Base-by-base conservation (phyloP, 306 rosid genomes). In the Hippophae tibetana region DNA sequence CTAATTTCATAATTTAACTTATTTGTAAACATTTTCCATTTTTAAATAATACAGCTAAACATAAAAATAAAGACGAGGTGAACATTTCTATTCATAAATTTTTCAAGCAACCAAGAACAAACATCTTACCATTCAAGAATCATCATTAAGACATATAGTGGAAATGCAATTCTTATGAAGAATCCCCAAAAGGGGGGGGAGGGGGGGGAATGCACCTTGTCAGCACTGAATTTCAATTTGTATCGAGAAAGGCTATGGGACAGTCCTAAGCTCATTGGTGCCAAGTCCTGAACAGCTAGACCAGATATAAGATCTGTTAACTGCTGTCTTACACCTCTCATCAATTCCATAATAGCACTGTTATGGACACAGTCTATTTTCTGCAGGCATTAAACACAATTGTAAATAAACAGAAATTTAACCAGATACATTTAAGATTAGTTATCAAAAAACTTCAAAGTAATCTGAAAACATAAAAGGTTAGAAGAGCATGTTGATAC, bases 201-300 rank as follows among this genome's bases (percentile, higher is more conserved):
- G 18, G 18, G 23, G 23, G 23, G 60, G 42, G 47, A 55, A 72
- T 44, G 62, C 61, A 92, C 99, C 97, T 88, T 92, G 27, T 92
- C 99, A 6, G 99, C 88, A 72, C 99, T 92, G 75, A 92, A 92
- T 77, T 92, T 92, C 44, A 92, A 78, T 74, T 80, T 88, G 78
- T 86, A 92, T 67, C 97, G 79, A 47, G 97, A 83, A 54, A 92
- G 75, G 70, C 99, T 92, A 53, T 92, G 97, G 65, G 99, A 92
- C 59, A 92, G 78, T 59, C 97, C 99, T 81, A 92, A 73, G 77
- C 89, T 86, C 99, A 92, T 92, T 9, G 99, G 99, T 5, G 95
- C 88, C 90, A 88, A 64, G 67, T 92, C 99, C 72, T 92, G 93
- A 54, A 82, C 89, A 40, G 89, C 87, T 6, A 92, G 80, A 62